Evolutionary conservation across 805 yeast species (phyloP).

Genomic region (Ogataea ganodermae): DNA sequence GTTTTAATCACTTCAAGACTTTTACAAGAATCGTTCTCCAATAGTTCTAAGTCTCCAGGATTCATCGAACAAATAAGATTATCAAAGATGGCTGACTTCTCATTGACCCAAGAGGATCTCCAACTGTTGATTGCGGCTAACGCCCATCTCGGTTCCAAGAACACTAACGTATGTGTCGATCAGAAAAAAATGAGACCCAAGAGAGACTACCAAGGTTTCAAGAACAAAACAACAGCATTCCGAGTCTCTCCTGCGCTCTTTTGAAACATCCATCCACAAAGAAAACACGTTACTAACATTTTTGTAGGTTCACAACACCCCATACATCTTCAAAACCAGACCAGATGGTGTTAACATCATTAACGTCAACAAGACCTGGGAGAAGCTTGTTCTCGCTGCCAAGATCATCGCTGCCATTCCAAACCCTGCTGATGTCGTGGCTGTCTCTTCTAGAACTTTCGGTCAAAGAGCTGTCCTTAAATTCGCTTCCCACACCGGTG

Average conservation of each 20-base stretch:
- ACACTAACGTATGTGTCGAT: conserved; percentile 84
- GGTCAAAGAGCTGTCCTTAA: conserved; percentile 99
- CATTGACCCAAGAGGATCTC: conserved; percentile 90
- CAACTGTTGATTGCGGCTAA: conserved; percentile 99
- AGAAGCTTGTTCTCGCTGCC: conserved; percentile 98
- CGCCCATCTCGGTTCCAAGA: conserved; percentile 99
- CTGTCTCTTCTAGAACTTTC: conserved; percentile 97
- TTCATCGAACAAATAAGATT: conserved; percentile 12
- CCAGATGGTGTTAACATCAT: conserved; percentile 99
- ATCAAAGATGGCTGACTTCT: conserved; percentile 39
- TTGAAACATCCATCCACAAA: not conserved
- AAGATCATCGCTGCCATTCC: conserved; percentile 99
- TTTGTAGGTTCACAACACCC: conserved; percentile 86
- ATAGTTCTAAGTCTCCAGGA: conserved; percentile 5
- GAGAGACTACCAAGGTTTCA: not conserved
- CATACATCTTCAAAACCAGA: conserved; percentile 97
- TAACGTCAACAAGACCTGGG: conserved; percentile 99
- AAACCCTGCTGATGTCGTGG: conserved; percentile 97
- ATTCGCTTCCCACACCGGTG: conserved; percentile 99
- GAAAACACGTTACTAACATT: conserved; percentile 10
- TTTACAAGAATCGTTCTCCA: not conserved
- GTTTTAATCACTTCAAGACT: conserved; percentile 12
- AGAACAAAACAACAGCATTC: not conserved
- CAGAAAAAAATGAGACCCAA: not conserved
- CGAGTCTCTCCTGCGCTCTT: not conserved